Percentiles rank a stretch among this genome's conserved stretches.
Conservation (phyloP, 352 stramenopile genomes). For the Phytophthora multivora region DNA sequence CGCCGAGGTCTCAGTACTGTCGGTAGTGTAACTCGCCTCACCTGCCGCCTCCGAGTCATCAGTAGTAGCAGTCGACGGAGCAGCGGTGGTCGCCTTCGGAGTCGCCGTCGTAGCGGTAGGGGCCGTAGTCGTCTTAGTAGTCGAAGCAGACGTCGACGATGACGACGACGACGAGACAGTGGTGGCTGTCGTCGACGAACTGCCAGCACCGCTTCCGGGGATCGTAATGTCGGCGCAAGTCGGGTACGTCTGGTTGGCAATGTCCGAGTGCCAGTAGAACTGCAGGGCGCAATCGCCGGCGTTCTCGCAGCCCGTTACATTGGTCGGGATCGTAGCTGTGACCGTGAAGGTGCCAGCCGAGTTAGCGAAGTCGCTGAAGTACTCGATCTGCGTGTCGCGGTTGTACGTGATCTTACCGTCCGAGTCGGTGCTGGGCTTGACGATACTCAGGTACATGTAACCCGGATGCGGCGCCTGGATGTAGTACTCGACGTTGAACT, state of each 20-base stretch:
- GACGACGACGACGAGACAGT: constrained; percentile 8
- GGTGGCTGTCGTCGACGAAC: neutral
- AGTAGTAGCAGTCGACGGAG: constrained; percentile 11
- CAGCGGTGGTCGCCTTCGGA: neutral
- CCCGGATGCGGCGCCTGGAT: constrained; percentile 63
- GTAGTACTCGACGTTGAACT: constrained; percentile 55
- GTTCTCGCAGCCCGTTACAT: constrained; percentile 42
- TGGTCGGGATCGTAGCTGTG: constrained; percentile 40
- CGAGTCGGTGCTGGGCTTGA: constrained; percentile 51
- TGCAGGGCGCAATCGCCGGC: constrained; percentile 38
- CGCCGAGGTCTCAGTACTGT: neutral
- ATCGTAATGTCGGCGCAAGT: constrained; percentile 40
- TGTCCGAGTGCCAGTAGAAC: constrained; percentile 43
- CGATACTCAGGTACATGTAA: constrained; percentile 53
- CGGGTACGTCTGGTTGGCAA: constrained; percentile 39
- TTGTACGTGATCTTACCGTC: constrained; percentile 59
- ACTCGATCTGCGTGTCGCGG: constrained; percentile 32
- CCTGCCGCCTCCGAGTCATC: constrained; percentile 18
- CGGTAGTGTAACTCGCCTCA: constrained; percentile 12
- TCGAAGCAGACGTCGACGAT: constrained; percentile 3
- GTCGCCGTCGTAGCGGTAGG: constrained; percentile 4
- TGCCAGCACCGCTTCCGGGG: constrained; percentile 23
- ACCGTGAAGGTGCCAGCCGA: constrained; percentile 43
- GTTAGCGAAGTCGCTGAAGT: constrained; percentile 46
- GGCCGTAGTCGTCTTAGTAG: constrained; percentile 1